Conservation (phyloP, 805 yeast genomes). For the Candida ipomoeae region DNA sequence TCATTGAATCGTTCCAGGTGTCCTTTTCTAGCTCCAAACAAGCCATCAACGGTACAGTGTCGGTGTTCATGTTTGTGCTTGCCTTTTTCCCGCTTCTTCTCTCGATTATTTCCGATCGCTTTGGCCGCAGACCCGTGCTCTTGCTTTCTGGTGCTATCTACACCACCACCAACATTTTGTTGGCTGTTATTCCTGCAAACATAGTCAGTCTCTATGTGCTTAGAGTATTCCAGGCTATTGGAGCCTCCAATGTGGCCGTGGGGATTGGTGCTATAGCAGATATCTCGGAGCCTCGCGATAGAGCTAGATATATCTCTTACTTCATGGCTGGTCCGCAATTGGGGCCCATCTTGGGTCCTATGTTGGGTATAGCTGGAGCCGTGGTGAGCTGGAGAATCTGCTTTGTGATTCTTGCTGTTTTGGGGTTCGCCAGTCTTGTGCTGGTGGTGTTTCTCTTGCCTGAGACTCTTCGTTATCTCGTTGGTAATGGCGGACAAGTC, state of each 20-base stretch:
- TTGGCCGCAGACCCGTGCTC: conserved; percentile 40
- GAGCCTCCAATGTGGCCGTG: conserved; percentile 34
- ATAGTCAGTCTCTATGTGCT: conserved; percentile 28
- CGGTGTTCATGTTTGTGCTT: conserved; percentile 54
- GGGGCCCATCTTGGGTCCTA: conserved; percentile 38
- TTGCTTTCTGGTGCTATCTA: conserved; percentile 25
- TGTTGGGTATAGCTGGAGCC: conserved; percentile 26
- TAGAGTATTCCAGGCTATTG: conserved; percentile 34
- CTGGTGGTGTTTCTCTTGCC: conserved; percentile 32
- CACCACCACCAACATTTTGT: conserved; percentile 25
- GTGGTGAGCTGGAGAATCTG: conserved; percentile 32
- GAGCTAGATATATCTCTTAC: conserved; percentile 31
- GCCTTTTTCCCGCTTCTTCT: conserved; percentile 54
- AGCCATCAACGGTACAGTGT: conserved; percentile 51
- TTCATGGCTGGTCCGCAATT: conserved; percentile 39
- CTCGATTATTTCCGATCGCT: conserved; percentile 53
- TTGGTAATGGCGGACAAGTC: conserved; percentile 30
- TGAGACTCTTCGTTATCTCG: conserved; percentile 36
- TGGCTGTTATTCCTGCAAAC: conserved; percentile 29
- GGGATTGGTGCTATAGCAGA: conserved; percentile 38
- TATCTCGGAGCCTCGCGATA: conserved; percentile 24
- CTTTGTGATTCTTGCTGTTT: conserved; percentile 29
- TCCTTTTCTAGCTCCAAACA: conserved; percentile 40
- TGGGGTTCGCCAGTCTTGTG: conserved; percentile 23
- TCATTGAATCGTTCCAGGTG: conserved; percentile 42